Base-by-base conservation (phyloP, 2,329 filamentous ascomycete species). In the Bimuria novae-zelandiae region DNA sequence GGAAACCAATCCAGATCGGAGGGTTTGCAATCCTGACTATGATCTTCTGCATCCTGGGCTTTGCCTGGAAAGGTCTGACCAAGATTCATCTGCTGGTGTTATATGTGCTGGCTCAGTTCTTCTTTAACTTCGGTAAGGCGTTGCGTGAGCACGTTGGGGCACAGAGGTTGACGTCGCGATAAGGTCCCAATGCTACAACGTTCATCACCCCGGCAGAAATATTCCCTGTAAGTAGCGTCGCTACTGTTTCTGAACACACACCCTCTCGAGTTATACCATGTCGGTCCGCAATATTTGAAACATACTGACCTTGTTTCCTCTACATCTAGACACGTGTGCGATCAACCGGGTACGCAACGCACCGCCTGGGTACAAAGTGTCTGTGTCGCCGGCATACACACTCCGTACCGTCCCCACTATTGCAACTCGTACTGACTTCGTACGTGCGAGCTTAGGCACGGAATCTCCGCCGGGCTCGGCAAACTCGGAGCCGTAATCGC, bases 1-100 rank as follows among this genome's bases (percentile, higher is more conserved):
- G 89, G 65, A 92, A 90, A 78, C 84, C 88, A 1, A 90, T 93
- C 52, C 90, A 90, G 75, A 75, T 89, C 50, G 80, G 78, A 55
- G 78, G 78, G 30, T 80, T 80, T 65, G 64, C 66, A 54, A 71
- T 80, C 51, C 69, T 80, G 2, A 80, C 78, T 51, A 70, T 77
- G 54, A 68, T 80, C 56, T 80, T 80, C 74, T 76, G 75, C 64
- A 72, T 79, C 59, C 76, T 79, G 51, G 78, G 78, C 19, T 80
- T 80, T 65, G 77, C 69, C 19, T 80, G 77, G 70, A 63, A 79
- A 67, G 55, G 64, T 3, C 75, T 80, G 25, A 74, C 72, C 32
- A 70, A 70, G 11, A 65, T 66, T 14, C 77, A 75, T 45, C 69
- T 79, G 3, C 68, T 80, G 14, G 77, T 71, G 16, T 72, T 77